These are phyloP conservation scores for Ogataea saltuana DNA, from an alignment of 805 yeast genomes.

Conservation along the genomic window DNA sequence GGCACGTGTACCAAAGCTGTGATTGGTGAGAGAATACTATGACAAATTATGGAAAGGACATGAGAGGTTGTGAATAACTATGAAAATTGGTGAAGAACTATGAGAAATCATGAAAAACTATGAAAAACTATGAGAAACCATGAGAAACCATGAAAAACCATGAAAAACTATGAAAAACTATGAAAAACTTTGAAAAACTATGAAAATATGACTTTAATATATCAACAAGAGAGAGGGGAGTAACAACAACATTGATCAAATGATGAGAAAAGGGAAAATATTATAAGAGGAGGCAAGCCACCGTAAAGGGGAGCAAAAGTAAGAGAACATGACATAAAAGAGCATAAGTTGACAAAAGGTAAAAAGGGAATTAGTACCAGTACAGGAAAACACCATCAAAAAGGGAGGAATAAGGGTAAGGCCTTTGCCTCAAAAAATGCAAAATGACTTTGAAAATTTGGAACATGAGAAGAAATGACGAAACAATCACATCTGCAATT, in stretches of 20 bases:
- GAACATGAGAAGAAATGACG: conserved; percentile 5
- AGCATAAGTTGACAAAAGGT: conserved; percentile 5
- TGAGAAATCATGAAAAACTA: too few species aligned
- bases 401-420: conserved; percentile 2
- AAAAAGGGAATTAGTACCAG: not conserved
- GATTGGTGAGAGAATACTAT: too few species aligned
- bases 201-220: conserved; percentile 6
- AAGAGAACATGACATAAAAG: conserved; percentile 9
- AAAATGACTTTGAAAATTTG: conserved; percentile 4
- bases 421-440: conserved; percentile 2
- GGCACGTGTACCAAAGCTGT: too few species aligned
- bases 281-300: not conserved
- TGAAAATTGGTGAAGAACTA: too few species aligned
- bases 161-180: conserved; percentile 9
- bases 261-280: conserved; percentile 12
- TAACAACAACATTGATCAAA: conserved; percentile 6
- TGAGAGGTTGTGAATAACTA: too few species aligned
- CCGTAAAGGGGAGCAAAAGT: conserved; percentile 2
- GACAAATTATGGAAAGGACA: too few species aligned
- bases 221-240: conserved; percentile 2
- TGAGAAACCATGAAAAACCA: conserved; percentile 13
- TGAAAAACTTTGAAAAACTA: conserved; percentile 15
- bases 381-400: conserved; percentile 3
- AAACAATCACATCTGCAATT: conserved; percentile 14
- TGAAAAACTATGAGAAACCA: too few species aligned